phyloP scores from a whole-genome alignment of 768 basidiomycete species.

The Hygrocybe punicea region DNA sequence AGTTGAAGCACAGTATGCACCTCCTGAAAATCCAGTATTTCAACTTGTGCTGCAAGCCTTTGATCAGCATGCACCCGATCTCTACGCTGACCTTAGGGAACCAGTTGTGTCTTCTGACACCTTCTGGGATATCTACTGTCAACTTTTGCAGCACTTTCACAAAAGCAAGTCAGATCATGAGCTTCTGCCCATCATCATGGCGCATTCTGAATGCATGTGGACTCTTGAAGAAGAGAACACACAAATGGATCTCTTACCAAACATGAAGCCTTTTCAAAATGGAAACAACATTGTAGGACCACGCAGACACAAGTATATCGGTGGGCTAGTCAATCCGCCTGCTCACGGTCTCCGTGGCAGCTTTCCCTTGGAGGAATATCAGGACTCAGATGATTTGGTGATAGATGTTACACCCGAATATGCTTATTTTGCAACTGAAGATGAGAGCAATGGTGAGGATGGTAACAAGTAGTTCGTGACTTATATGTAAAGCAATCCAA shows the following conservation, averaged over 20 bases:
- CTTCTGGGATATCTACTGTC: background rate
- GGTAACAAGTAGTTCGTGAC: background rate
- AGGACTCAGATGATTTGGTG: background rate
- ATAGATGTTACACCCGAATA: background rate
- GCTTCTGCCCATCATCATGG: background rate
- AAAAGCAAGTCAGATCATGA: background rate
- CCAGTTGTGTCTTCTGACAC: too few relatives aligned
- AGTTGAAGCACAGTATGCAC: constrained; percentile 28
- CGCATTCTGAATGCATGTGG: background rate
- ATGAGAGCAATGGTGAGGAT: background rate
- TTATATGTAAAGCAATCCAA: background rate
- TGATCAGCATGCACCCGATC: too few relatives aligned
- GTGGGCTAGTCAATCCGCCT: background rate
- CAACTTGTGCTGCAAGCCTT: constrained; percentile 30
- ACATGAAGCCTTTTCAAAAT: background rate
- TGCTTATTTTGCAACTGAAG: background rate
- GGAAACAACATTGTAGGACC: background rate
- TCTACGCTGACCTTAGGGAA: too few relatives aligned
- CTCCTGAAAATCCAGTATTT: constrained; percentile 33
- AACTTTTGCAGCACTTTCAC: background rate
- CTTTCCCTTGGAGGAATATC: background rate
- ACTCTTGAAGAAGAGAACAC: background rate
- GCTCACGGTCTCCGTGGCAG: too few relatives aligned
- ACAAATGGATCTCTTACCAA: background rate
- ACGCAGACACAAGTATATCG: background rate